These are phyloP conservation scores for Ophiognomonia clavigignenti-juglandacearum DNA, from an alignment of 2,329 filamentous ascomycete genomes.

Conservation along the genomic window DNA sequence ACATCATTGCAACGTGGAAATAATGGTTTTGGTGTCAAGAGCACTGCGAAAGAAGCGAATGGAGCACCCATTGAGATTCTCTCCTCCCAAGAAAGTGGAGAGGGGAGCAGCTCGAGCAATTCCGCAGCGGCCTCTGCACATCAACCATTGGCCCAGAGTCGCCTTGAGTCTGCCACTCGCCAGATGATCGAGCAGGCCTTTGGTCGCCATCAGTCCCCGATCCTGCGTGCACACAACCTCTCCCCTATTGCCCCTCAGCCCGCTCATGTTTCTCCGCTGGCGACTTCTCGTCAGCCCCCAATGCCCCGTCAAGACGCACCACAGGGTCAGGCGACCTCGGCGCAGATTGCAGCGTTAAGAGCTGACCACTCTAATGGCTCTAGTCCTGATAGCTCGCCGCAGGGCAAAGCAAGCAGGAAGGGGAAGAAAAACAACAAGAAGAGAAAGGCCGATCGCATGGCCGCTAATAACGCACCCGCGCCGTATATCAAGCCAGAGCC, in stretches of 20 bases:
- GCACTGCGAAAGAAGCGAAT: conserved; percentile 20
- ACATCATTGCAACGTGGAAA: neutral
- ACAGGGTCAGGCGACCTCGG: conserved; percentile 34
- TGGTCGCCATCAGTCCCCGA: conserved; percentile 48
- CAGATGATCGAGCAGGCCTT: conserved; percentile 33
- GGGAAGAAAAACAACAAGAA: conserved; percentile 49
- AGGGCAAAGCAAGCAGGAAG: conserved; percentile 45
- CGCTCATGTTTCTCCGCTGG: conserved; percentile 60
- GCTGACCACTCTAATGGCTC: conserved; percentile 43
- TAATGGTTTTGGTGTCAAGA: conserved; percentile 4
- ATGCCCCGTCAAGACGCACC: conserved; percentile 27
- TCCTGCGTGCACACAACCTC: conserved; percentile 69
- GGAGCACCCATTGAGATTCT: conserved; percentile 18
- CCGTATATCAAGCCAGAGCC: conserved; percentile 62
- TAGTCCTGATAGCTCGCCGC: conserved; percentile 58
- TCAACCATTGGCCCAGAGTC: conserved; percentile 19
- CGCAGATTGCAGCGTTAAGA: conserved; percentile 54
- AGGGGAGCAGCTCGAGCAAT: conserved; percentile 37
- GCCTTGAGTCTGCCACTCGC: conserved; percentile 28
- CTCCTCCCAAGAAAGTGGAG: conserved; percentile 34
- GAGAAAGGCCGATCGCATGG: conserved; percentile 46
- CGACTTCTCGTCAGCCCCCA: conserved; percentile 35
- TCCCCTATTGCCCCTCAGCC: conserved; percentile 72
- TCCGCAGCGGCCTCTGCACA: conserved; percentile 32
- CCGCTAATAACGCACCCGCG: conserved; percentile 39